A percentile compares a stretch with the other conserved stretches of the same genome.
Evolutionary conservation across 768 basidiomycete genomes (phyloP).

Genomic region (Leccinellum albellum): DNA sequence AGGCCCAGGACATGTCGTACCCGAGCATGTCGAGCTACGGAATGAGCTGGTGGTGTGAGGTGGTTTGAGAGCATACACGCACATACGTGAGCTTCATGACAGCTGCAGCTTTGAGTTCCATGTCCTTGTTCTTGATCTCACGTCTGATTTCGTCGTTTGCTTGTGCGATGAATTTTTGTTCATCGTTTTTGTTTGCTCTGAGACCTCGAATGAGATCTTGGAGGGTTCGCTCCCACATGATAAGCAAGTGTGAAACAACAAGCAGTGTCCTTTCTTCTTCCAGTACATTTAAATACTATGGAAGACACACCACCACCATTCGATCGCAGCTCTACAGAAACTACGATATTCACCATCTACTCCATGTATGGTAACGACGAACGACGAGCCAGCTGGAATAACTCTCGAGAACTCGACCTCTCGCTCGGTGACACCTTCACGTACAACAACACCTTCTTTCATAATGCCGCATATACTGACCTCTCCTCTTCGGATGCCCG

Average conservation of each 20-base stretch:
- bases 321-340: slow-evolving; percentile 61
- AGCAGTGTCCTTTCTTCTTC: not conserved
- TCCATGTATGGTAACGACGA: slow-evolving; percentile 77
- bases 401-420: slow-evolving; percentile 36
- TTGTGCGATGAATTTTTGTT: slow-evolving; percentile 85
- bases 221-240: slow-evolving; percentile 96
- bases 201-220: slow-evolving; percentile 95
- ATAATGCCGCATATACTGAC: slow-evolving; percentile 30
- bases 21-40: slow-evolving; percentile 93
- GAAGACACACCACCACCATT: slow-evolving; percentile 33
- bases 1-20: slow-evolving; percentile 92
- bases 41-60: slow-evolving; percentile 6
- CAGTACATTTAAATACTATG: slow-evolving; percentile 28
- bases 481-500: slow-evolving; percentile 22
- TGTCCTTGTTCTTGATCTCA: slow-evolving; percentile 91
- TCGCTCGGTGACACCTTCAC: slow-evolving; percentile 33
- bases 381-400: slow-evolving; percentile 43
- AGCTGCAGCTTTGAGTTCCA: slow-evolving; percentile 94
- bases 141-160: slow-evolving; percentile 91
- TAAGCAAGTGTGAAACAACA: not conserved
- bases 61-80: slow-evolving; percentile 34
- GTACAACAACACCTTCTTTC: slow-evolving; percentile 32
- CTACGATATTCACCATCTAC: slow-evolving; percentile 79
- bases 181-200: slow-evolving; percentile 92
- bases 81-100: slow-evolving; percentile 97